Conservation (phyloP, 2,329 filamentous ascomycete genomes). For the Hypoxylon rubiginosum region DNA sequence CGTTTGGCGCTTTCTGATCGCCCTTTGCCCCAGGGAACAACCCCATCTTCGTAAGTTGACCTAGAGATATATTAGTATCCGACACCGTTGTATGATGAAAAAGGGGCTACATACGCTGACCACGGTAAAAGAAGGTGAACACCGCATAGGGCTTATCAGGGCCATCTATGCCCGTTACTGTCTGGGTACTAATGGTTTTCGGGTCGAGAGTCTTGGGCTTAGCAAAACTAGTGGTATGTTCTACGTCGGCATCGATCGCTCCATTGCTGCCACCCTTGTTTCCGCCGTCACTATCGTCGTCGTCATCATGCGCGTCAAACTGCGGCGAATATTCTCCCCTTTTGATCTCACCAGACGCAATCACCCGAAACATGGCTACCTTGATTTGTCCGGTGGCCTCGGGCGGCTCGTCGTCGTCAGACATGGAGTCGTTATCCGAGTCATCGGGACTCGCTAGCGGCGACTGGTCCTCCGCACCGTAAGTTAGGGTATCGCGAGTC, state of each 20-base stretch:
- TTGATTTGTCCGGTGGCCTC: slow-evolving; percentile 98
- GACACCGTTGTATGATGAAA: not conserved
- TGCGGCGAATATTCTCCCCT: slow-evolving; percentile 98
- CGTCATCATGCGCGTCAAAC: slow-evolving; percentile 96
- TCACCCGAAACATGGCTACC: slow-evolving; percentile 93
- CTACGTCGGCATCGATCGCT: slow-evolving; percentile 82
- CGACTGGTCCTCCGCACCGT: slow-evolving; percentile 81
- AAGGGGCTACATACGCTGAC: slow-evolving; percentile 78
- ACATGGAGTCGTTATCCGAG: slow-evolving; percentile 80
- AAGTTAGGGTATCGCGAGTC: slow-evolving; percentile 75
- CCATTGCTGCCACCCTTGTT: slow-evolving; percentile 67
- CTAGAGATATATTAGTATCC: slow-evolving; percentile 60
- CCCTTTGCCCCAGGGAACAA: slow-evolving; percentile 79
- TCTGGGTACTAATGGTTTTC: slow-evolving; percentile 98
- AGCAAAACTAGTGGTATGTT: slow-evolving; percentile 97
- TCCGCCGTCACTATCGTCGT: slow-evolving; percentile 73
- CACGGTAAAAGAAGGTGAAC: slow-evolving; percentile 98
- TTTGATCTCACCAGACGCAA: slow-evolving; percentile 97
- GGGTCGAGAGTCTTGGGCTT: slow-evolving; percentile 96
- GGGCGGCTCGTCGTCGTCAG: slow-evolving; percentile 83
- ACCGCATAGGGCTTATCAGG: slow-evolving; percentile 96
- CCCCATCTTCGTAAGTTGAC: slow-evolving; percentile 97
- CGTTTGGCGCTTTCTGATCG: slow-evolving; percentile 69
- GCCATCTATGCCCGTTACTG: slow-evolving; percentile 97
- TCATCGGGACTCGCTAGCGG: slow-evolving; percentile 80